Percentiles rank a stretch among this genome's conserved stretches.
phyloP scores from a whole-genome alignment of 1,284 basidiomycete genomes.

The Stereum hirsutum region DNA sequence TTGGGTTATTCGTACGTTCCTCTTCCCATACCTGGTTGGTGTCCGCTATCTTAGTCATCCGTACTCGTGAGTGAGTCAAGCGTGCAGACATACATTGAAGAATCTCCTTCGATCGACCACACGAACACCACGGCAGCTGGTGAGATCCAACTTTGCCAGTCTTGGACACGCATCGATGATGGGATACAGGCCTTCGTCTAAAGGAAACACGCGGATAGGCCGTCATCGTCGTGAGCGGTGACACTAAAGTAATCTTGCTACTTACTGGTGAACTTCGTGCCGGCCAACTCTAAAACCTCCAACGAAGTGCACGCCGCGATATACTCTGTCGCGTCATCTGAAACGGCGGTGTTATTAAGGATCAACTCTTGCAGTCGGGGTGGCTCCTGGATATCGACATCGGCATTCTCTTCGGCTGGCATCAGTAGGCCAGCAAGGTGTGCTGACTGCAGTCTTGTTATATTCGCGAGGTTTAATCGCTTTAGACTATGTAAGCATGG shows the following conservation, averaged over 20 bases:
- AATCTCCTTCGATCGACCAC: conserved; percentile 54
- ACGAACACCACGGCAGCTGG: conserved; percentile 53
- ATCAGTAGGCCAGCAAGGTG: conserved; percentile 39
- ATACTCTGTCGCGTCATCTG: conserved; percentile 43
- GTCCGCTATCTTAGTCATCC: not conserved
- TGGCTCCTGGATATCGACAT: conserved; percentile 15
- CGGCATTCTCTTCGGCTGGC: conserved; percentile 18
- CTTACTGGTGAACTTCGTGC: conserved; percentile 53
- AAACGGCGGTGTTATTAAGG: conserved; percentile 54
- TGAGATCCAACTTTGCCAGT: conserved; percentile 48
- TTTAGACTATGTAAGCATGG: conserved; percentile 2
- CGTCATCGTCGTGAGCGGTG: not conserved
- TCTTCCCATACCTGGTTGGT: conserved; percentile 35
- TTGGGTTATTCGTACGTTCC: conserved; percentile 17
- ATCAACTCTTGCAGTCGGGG: conserved; percentile 37
- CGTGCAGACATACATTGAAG: conserved; percentile 39
- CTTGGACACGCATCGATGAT: conserved; percentile 49
- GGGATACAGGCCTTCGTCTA: conserved; percentile 46
- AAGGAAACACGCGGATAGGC: too few relatives aligned
- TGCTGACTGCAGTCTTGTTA: conserved; percentile 40
- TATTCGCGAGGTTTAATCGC: conserved; percentile 48
- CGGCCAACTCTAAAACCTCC: conserved; percentile 38
- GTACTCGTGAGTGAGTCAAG: conserved; percentile 1
- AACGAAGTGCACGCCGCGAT: conserved; percentile 43
- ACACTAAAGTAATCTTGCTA: conserved; percentile 1